phyloP scores from a whole-genome alignment of 1,284 basidiomycete genomes.

The Malassezia vespertilionis region DNA sequence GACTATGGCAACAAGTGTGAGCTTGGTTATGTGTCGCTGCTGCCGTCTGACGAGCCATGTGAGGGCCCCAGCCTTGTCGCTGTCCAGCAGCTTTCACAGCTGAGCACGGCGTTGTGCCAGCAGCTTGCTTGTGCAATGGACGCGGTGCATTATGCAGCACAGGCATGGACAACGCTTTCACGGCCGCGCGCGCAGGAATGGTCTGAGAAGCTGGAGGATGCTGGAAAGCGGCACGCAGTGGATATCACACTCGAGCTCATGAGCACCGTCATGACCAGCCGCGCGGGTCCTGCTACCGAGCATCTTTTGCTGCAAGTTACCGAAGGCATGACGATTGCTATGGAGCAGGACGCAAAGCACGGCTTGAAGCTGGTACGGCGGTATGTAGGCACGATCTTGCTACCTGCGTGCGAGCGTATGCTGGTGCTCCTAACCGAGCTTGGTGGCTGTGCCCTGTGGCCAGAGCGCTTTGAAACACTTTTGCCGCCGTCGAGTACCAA shows the following conservation, averaged over 20 bases:
- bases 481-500: neutral
- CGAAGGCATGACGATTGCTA: constrained; percentile 21
- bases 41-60: too few species aligned
- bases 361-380: constrained; percentile 14
- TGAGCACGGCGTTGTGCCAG: constrained; percentile 3
- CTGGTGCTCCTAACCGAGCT: constrained; percentile 10
- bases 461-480: neutral
- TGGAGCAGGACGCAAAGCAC: constrained; percentile 13
- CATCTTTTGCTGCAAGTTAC: constrained; percentile 30
- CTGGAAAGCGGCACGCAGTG: constrained; percentile 21
- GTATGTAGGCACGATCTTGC: constrained; percentile 4
- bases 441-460: constrained; percentile 7
- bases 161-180: constrained; percentile 4
- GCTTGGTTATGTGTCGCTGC: neutral
- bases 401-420: constrained; percentile 15
- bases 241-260: constrained; percentile 30
- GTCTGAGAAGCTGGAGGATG: constrained; percentile 22
- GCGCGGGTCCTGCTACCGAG: constrained; percentile 26
- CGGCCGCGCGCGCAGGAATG: constrained; percentile 21
- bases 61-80: neutral
- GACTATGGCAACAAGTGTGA: too few species aligned
- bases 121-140: constrained; percentile 5
- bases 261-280: constrained; percentile 25
- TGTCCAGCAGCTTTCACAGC: constrained; percentile 6
- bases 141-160: constrained; percentile 1